Percentiles rank a stretch among this genome's conserved stretches.
Evolutionary conservation across 2,329 filamentous ascomycete genomes (phyloP).

Genomic region (Ceratocystis destructans): DNA sequence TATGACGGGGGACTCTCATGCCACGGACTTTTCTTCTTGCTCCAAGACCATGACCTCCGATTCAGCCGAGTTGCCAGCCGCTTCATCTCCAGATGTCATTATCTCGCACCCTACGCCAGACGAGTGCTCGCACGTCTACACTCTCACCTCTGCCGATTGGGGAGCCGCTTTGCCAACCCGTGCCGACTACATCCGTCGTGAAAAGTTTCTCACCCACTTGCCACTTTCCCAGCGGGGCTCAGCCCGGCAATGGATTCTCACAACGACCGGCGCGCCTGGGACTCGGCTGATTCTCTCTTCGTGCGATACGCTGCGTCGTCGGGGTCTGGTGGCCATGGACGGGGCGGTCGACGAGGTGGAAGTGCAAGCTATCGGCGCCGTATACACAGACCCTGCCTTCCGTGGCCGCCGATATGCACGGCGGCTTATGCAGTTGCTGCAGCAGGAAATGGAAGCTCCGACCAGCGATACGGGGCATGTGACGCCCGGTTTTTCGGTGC

Average conservation of each 20-base stretch:
- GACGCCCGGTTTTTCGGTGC: constrained; percentile 51
- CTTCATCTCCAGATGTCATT: constrained; percentile 23
- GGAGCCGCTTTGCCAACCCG: constrained; percentile 38
- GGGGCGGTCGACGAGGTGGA: constrained; percentile 27
- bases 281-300: constrained; percentile 44
- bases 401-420: constrained; percentile 63
- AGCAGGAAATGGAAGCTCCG: constrained; percentile 15
- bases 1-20: constrained; percentile 14
- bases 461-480: constrained; percentile 23
- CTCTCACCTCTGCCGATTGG: constrained; percentile 44
- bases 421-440: constrained; percentile 53
- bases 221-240: constrained; percentile 46
- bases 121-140: constrained; percentile 44
- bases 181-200: constrained; percentile 45
- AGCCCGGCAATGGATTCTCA: constrained; percentile 51
- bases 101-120: constrained; percentile 43
- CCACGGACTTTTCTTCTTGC: not conserved
- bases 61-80: constrained; percentile 1
- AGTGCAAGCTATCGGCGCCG: constrained; percentile 63
- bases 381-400: constrained; percentile 57
- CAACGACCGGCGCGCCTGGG: constrained; percentile 27
- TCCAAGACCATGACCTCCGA: not conserved
- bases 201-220: constrained; percentile 42
- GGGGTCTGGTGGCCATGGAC: constrained; percentile 29
- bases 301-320: constrained; percentile 51